Percentiles rank a stretch among this genome's conserved stretches.
These are phyloP conservation scores for Xylaria sp. DNA, from an alignment of 2,329 filamentous ascomycete genomes.

Conservation along the genomic window DNA sequence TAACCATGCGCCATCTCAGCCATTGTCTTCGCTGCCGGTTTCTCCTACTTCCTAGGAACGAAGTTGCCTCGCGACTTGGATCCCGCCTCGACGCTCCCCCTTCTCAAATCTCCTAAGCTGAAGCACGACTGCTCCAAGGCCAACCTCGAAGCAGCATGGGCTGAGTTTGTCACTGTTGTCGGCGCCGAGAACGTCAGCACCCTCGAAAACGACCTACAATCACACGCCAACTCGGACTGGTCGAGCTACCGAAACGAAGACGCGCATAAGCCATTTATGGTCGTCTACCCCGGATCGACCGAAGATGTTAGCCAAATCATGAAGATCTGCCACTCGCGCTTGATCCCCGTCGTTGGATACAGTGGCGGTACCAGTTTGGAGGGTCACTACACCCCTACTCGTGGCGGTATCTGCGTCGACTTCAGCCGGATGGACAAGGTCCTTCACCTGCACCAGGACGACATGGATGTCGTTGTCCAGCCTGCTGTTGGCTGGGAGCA, in stretches of 20 bases:
- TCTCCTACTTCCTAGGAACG: slow-evolving; percentile 56
- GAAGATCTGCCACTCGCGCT: slow-evolving; percentile 65
- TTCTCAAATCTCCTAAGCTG: slow-evolving; percentile 46
- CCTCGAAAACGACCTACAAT: slow-evolving; percentile 46
- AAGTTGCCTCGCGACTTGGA: slow-evolving; percentile 47
- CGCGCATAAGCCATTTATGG: slow-evolving; percentile 55
- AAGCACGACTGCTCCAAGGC: slow-evolving; percentile 54
- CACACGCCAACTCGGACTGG: slow-evolving; percentile 58
- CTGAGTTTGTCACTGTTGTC: slow-evolving; percentile 60
- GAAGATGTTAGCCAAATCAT: slow-evolving; percentile 69
- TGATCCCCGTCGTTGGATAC: slow-evolving; percentile 70
- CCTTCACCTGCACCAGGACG: slow-evolving; percentile 60
- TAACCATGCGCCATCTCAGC: slow-evolving; percentile 34
- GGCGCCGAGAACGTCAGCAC: slow-evolving; percentile 63
- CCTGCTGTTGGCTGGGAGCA: slow-evolving; percentile 74
- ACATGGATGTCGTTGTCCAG: slow-evolving; percentile 63
- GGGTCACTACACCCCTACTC: slow-evolving; percentile 68
- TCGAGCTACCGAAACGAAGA: slow-evolving; percentile 51
- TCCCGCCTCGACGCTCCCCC: slow-evolving; percentile 54
- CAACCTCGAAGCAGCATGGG: slow-evolving; percentile 64
- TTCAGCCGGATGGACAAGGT: slow-evolving; percentile 71
- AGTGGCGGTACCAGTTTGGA: slow-evolving; percentile 74
- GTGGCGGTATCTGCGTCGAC: slow-evolving; percentile 70
- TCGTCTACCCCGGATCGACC: slow-evolving; percentile 67
- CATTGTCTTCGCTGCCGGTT: slow-evolving; percentile 46